Percentiles rank a stretch among this genome's conserved stretches.
Conservation (phyloP, 164 flowering plant species). For the Malania oleifera region DNA sequence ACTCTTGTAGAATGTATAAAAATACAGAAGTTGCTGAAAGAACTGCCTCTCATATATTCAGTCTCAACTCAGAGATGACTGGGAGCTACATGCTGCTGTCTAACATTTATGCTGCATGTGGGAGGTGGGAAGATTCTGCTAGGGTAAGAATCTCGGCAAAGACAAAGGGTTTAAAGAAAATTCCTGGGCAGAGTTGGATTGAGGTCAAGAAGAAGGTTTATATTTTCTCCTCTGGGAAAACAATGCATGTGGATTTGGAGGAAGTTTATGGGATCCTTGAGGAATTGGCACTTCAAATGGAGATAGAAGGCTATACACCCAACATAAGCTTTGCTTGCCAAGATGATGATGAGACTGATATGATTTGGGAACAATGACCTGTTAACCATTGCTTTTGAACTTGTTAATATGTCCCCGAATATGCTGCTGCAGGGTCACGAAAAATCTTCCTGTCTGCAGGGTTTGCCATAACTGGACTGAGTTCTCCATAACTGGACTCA, state of each 20-base stretch:
- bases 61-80: constrained; percentile 24
- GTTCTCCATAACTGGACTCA: constrained; percentile 4
- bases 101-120: constrained; percentile 54
- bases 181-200: constrained; percentile 72
- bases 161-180: constrained; percentile 60
- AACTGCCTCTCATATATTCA: constrained; percentile 34
- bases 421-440: neutral
- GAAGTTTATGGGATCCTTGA: constrained; percentile 30
- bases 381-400: constrained; percentile 18
- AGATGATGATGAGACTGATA: constrained; percentile 18
- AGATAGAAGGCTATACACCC: constrained; percentile 25
- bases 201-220: constrained; percentile 60
- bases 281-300: constrained; percentile 45
- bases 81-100: constrained; percentile 78
- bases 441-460: constrained; percentile 7
- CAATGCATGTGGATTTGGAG: constrained; percentile 30
- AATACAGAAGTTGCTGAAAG: constrained; percentile 47
- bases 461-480: constrained; percentile 5
- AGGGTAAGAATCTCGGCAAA: constrained; percentile 54
- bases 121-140: constrained; percentile 79
- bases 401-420: constrained; percentile 5
- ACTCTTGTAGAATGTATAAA: constrained; percentile 59
- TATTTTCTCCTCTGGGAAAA: constrained; percentile 53
- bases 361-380: constrained; percentile 15
- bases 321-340: constrained; percentile 21